Conservation (phyloP, 352 stramenopile genomes). For the Pythium oligandrum region DNA sequence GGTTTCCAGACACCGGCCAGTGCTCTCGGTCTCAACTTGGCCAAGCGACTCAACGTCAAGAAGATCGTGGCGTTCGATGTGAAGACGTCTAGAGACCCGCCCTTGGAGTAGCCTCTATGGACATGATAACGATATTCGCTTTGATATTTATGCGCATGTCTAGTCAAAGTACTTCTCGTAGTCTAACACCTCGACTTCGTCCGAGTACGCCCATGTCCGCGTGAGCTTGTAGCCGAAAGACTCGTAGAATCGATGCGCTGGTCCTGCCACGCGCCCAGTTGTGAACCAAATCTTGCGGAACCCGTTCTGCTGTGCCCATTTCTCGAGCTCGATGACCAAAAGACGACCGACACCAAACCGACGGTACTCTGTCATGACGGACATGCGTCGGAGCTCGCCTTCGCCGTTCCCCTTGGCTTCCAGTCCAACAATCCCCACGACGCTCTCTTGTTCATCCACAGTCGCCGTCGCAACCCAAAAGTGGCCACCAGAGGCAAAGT, state of each 20-base stretch:
- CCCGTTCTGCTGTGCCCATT: constrained; percentile 22
- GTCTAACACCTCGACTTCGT: no score
- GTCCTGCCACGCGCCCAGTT: constrained; percentile 21
- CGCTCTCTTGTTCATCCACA: constrained; percentile 5
- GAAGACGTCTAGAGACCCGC: no score
- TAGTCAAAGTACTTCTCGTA: no score
- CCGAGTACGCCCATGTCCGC: no score
- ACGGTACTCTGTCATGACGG: constrained; percentile 27
- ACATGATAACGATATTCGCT: no score
- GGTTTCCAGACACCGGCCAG: no score
- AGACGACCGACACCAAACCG: constrained; percentile 29
- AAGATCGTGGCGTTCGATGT: no score
- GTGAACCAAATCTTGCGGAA: constrained; percentile 31
- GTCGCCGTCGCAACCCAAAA: constrained; percentile 36
- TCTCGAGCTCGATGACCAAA: constrained; percentile 32
- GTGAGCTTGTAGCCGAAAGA: no score
- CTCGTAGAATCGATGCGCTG: constrained; percentile 18
- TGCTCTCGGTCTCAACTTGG: no score
- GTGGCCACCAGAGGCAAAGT: constrained; percentile 33
- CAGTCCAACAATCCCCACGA: constrained; percentile 16
- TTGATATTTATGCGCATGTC: no score
- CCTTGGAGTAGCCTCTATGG: no score
- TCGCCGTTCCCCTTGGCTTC: constrained; percentile 19
- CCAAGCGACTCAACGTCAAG: no score
- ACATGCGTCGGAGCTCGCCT: constrained; percentile 41